Evolutionary conservation across 2,329 filamentous ascomycete species (phyloP), one percentile per base, ranked within the genome.

Genomic region (Penicillium crustosum): DNA sequence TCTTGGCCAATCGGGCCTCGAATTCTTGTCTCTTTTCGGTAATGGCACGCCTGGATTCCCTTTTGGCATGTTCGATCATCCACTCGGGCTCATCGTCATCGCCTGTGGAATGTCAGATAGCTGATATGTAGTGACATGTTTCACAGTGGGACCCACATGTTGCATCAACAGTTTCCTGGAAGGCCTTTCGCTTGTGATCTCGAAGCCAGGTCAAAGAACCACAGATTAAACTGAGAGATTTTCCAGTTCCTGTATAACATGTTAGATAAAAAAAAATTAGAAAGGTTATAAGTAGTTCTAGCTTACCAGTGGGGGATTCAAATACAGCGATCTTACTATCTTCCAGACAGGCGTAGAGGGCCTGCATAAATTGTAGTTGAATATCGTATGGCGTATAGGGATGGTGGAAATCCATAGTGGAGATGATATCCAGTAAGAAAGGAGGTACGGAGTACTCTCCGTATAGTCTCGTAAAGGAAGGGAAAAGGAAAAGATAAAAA

Each of bases 191-290:
- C 72, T 95, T 93, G 75, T 93, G 85, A 56, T 90, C 85, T 48
- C 93, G 87, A n/a, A 97, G 81, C 93, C 93, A 97, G 3, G 92
- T 96, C 68, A 97, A 75, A 6, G 92, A 88, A 41, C 89, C 89
- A 71, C 93, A 97, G 61, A 97, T 94, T 29, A 97, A 81, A 63
- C 93, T 96, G 44, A 97, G 77, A 1, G 93, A 96, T 82, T 97
- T 97, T 44, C 93, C 93, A 64, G 77, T 79, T 60, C 77, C 77
- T 79, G 63, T 35, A 43, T 27, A 25, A 21, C 33, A 44, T 25
- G 13, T 53, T 9, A 29, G 29, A 64, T 68, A 50, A 65, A 62
- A 49, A 47, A 51, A 21, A 23, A 9, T 9, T 5, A 17, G 17
- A 9, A 9, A 39, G 4, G 25, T 25, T 6, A 25, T 6, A 27